Evolutionary conservation across 768 basidiomycete genomes (phyloP), one percentile per base, ranked within the genome.

Genomic region (Mycena galopus): DNA sequence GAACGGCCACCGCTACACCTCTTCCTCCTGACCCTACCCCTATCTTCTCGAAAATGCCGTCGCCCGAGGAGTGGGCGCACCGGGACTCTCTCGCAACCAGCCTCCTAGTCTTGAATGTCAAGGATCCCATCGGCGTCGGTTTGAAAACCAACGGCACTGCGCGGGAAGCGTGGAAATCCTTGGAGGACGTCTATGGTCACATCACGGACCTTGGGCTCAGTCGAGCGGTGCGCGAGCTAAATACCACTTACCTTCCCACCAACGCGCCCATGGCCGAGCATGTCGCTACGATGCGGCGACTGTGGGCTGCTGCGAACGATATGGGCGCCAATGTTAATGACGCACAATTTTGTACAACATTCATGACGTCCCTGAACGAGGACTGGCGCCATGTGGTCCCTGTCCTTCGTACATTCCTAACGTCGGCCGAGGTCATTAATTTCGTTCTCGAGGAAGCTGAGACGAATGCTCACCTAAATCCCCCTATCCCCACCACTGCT

Each of bases 71-170:
- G 32, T 81, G 76, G 78, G 64, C 69, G 3, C 58, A 67, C 8
- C 62, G 75, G 2, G 76, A 81, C 33, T 75, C 73, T 0, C 75
- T 77, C 71, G 65, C 75, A 9, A 44, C 78, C 0, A 23, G 21
- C 16, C 4, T 50, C 3, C 66, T 80, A 27, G 55, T 76, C 17
- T 65, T 76, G 39, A 80, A 80, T 57, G 72, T 73, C 53, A 77
- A 78, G 33, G 77, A 80, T 42, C 33, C 33, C 7, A 12, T 35
- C 7, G 33, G 33, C 12, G 33, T 35, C 33, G 12, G 33, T 35
- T 12, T 80, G 12, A 75, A 76, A 19, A 68, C 71, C 16, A 75
- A 76, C 32, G 77, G 79, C 8, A 76, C 73, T 0, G 77, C 78
- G 0, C 73, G 75, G 0, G 73, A 79, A 23, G 76, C 77, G 3